Percentiles rank a stretch among this genome's conserved stretches.
Conservation (phyloP, 306 rosid genomes). For the Hylodesmum podocarpum region DNA sequence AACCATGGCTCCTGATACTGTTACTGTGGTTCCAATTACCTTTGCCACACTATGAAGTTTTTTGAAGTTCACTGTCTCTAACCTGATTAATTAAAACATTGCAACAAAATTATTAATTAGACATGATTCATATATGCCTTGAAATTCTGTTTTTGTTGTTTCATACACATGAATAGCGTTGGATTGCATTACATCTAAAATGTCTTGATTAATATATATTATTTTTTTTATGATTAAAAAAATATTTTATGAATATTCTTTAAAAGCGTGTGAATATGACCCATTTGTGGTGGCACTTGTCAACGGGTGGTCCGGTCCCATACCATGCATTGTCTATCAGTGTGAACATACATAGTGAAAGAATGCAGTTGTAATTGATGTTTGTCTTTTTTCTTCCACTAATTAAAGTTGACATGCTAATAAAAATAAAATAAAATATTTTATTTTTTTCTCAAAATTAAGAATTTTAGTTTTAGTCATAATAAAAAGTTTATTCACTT, state of each 20-base stretch:
- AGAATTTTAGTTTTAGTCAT: neutral
- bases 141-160: neutral
- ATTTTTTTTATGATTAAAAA: too few relatives aligned
- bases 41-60: slow-evolving; percentile 77
- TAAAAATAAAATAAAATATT: neutral
- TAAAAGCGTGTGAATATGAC: neutral
- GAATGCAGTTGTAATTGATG: neutral
- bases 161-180: neutral
- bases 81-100: slow-evolving; percentile 36
- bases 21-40: slow-evolving; percentile 71
- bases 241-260: slow-evolving; percentile 18
- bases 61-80: slow-evolving; percentile 75
- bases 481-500: neutral
- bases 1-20: slow-evolving; percentile 91
- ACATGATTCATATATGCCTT: neutral
- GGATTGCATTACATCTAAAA: neutral
- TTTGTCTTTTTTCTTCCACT: neutral
- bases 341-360: neutral
- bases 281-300: neutral
- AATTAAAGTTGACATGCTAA: neutral
- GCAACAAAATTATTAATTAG: neutral
- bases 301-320: slow-evolving; percentile 18
- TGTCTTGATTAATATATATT: neutral
- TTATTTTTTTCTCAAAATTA: neutral
- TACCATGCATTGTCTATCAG: neutral